Conservation (phyloP, 768 basidiomycete genomes). For the Ramaria rubella region DNA sequence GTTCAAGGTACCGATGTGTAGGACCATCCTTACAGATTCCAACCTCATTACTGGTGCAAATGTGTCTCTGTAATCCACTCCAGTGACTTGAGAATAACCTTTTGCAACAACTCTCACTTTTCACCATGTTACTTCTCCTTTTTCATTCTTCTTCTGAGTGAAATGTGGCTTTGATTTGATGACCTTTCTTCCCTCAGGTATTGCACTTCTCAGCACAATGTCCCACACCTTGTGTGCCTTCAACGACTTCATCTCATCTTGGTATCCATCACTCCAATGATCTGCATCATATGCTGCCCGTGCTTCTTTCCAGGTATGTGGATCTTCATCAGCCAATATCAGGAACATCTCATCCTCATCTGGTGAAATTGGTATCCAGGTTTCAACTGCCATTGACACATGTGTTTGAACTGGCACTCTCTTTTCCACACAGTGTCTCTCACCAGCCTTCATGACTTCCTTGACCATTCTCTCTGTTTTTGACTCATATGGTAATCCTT, state of each 20-base stretch:
- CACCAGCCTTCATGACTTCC: too few relatives aligned
- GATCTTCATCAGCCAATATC: background rate
- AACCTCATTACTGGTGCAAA: slow-evolving; percentile 11
- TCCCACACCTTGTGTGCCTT: background rate
- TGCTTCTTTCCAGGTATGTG: background rate
- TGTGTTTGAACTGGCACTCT: too few relatives aligned
- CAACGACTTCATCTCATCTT: background rate
- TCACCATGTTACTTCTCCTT: slow-evolving; percentile 31
- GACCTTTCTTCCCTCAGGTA: background rate
- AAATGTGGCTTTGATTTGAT: background rate
- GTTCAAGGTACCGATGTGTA: slow-evolving; percentile 13
- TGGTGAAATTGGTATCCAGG: too few relatives aligned
- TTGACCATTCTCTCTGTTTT: too few relatives aligned
- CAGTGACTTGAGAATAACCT: slow-evolving; percentile 18
- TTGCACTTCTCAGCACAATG: background rate
- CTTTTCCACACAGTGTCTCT: too few relatives aligned
- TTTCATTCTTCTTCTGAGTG: background rate
- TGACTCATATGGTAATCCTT: background rate
- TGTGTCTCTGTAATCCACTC: slow-evolving; percentile 21
- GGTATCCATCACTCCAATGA: background rate
- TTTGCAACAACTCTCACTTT: slow-evolving; percentile 39
- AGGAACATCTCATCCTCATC: too few relatives aligned
- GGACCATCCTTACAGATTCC: slow-evolving; percentile 1
- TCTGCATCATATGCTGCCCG: background rate
- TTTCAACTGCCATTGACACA: too few relatives aligned